Evolutionary conservation across 768 basidiomycete species (phyloP), one percentile per base, ranked within the genome.

Genomic region (Tylopilus balloui): DNA sequence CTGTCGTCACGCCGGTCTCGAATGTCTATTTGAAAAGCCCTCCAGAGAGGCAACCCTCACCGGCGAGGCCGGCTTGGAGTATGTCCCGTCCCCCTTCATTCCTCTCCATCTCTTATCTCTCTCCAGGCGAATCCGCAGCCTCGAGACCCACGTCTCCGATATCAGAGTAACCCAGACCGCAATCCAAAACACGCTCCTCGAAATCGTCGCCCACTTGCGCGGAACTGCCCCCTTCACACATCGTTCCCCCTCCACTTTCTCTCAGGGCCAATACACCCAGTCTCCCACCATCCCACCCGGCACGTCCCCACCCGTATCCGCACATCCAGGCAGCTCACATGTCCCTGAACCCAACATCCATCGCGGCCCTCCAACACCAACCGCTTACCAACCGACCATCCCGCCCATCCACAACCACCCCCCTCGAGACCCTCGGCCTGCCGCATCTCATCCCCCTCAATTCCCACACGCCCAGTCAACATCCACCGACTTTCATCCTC

Each of bases 11-110:
- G 85, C 88, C 17, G 88, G 90, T 3, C 75, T 96, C 12, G 89
- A 93, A 35, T 97, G 94, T 71, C 76, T 96, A 28, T 95, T 97
- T 65, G 94, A 97, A 69, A 96, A 96, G 60, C 94, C 94, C 3
- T 84, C 83, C 12, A 78, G 84, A 58, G 91, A 93, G 65, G 86
- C 88, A 13, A 88, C 86, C 47, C 78, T 92, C 41, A 89, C 89
- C 8, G 88, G 89, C 38, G 91, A 93, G 69, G 91, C 90, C 15
- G 91, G 90, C 8, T 68, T 92, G 45, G 92, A 92, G 91, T 92
- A 65, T 69, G 88, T 74, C 19, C 45, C 40, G 34, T 24, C 42
- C 42, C 41, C 48, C 35, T 21, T 12, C 46, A 12, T 24, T 19
- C 14, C 44, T n/a, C 9, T 36, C 32, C 42, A 3, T 23, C 6